Percentiles rank a stretch among this genome's conserved stretches.
Conservation (phyloP, 2,329 filamentous ascomycete genomes). For the Neofusicoccum kwambonambiense region DNA sequence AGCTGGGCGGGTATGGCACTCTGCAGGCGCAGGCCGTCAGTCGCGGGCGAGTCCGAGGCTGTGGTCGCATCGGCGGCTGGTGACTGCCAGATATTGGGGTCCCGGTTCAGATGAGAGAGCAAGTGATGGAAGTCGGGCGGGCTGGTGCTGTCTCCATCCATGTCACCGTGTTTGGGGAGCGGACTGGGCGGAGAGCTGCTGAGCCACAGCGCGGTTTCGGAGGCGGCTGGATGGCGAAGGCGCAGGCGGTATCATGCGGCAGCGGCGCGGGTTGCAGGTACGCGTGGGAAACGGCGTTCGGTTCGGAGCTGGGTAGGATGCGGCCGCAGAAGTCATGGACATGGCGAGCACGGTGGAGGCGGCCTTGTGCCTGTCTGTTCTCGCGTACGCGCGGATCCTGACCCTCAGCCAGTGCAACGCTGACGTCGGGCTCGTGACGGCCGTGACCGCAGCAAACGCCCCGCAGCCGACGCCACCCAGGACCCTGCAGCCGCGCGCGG, state of each 20-base stretch:
- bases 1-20: constrained; percentile 3
- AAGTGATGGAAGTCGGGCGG: constrained; percentile 16
- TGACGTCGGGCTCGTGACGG: constrained; percentile 12
- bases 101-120: constrained; percentile 16
- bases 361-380: not conserved
- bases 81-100: constrained; percentile 1
- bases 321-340: not conserved
- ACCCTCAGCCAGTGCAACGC: not conserved
- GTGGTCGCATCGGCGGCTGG: not conserved
- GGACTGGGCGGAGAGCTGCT: not conserved
- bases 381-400: constrained; percentile 4
- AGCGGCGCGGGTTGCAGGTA: not conserved
- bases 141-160: constrained; percentile 6
- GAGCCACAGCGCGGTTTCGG: not conserved
- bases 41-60: not conserved
- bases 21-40: constrained; percentile 6
- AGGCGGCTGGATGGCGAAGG: not conserved
- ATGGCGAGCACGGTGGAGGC: not conserved
- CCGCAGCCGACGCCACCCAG: not conserved
- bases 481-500: not conserved
- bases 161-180: not conserved
- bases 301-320: not conserved
- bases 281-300: not conserved
- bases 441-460: not conserved
- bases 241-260: not conserved